A percentile compares a stretch with the other conserved stretches of the same genome.
phyloP scores from a whole-genome alignment of 495 filamentous ascomycete species.

The Neurospora tetrasperma region DNA sequence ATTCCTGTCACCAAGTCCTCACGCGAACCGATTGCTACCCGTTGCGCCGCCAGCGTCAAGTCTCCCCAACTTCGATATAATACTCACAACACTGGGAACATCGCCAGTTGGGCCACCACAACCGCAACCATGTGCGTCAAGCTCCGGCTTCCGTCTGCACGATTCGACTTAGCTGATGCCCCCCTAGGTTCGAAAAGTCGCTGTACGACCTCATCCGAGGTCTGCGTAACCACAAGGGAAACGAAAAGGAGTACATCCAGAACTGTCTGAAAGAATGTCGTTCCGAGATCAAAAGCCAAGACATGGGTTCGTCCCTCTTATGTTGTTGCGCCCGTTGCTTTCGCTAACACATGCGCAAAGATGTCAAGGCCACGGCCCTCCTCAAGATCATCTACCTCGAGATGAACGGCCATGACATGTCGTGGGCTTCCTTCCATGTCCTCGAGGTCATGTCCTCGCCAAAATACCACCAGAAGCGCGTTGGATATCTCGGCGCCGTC shows the following conservation, averaged over 20 bases:
- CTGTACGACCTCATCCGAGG: constrained; percentile 98
- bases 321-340: not conserved
- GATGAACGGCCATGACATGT: constrained; percentile 99
- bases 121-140: constrained; percentile 15
- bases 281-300: constrained; percentile 74
- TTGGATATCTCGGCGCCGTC: constrained; percentile 91
- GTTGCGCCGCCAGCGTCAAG: not conserved
- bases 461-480: constrained; percentile 89
- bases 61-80: not conserved
- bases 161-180: constrained; percentile 14
- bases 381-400: constrained; percentile 94
- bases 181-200: constrained; percentile 89
- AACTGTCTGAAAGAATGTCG: constrained; percentile 89
- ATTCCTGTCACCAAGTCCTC: not conserved
- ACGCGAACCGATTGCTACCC: not conserved
- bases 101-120: not conserved
- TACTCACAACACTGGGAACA: not conserved
- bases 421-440: constrained; percentile 96
- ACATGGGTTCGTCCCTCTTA: constrained; percentile 58
- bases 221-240: constrained; percentile 84
- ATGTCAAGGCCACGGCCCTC: constrained; percentile 90
- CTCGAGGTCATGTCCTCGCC: constrained; percentile 95
- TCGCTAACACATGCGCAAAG: constrained; percentile 34
- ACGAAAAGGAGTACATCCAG: constrained; percentile 87
- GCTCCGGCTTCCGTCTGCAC: not conserved